Evolutionary conservation across 306 rosid genomes (phyloP), one percentile per base, ranked within the genome.

Genomic region (Cicer chorassanicum): DNA sequence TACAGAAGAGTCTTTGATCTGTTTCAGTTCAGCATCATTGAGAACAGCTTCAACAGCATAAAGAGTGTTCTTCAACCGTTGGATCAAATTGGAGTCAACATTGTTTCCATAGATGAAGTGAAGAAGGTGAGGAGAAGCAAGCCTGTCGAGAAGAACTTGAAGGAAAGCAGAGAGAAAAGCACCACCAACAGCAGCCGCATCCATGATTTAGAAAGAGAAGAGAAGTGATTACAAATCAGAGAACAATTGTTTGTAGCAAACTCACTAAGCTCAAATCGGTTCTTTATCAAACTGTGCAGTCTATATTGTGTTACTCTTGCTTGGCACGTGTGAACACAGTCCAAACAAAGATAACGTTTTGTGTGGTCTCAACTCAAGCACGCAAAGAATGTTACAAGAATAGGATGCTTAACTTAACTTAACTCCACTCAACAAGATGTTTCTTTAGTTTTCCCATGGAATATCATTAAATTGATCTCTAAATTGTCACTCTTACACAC

Each of bases 151-250:
- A 0, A 46, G 14, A 68, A 68, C 59, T 13, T 68, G 9, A 48
- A 68, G 4, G 51, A 48, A 68, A 34, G 21, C 73, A 49, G 61
- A 68, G 3, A 68, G 60, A 9, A 68, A 49, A 29, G 73, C 73
- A 14, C 21, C 45, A 9, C 73, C 60, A 16, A 53, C 50, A 70
- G 19, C 50, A 0, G 51, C 64, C 0, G 13, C 38, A 2, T n/a
- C 50, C 51, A 70, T 62, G 9, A 61, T 6, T 8, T 9, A 4
- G 39, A 19, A 19, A 3, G 1, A 51, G 0, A 8, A 15, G 6
- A 16, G 57, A 51, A 14, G 10, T 6, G 57, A 51, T 51, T 53
- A 5, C 1, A 53, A 15, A 24, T 24, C 4, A 53, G 11, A 53
- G 8, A 48, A 5, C 1, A 29, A 29, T 29, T 0, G 36, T 4